Evolutionary conservation across 768 basidiomycete genomes (phyloP).

Genomic region (Porphyrellus cyaneotinctus): DNA sequence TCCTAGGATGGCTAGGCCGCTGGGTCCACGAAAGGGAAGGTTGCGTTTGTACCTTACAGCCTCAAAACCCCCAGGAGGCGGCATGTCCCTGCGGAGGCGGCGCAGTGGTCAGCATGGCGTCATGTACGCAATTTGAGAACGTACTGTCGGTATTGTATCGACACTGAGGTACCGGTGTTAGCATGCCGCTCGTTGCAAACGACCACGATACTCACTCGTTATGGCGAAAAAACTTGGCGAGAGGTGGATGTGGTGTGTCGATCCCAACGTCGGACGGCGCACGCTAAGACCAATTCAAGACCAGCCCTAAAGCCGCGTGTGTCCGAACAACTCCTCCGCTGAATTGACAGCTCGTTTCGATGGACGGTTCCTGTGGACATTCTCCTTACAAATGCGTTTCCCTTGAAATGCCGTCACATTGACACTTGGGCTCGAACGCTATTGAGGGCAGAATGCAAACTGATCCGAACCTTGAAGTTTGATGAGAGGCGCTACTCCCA

Average conservation of each 20-base stretch:
- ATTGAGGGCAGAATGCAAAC: constrained; percentile 5
- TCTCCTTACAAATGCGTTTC: not conserved
- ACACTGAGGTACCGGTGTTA: constrained; percentile 17
- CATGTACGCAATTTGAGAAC: constrained; percentile 12
- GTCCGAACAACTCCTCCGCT: constrained; percentile 9
- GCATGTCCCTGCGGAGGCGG: constrained; percentile 74
- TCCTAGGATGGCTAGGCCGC: constrained; percentile 79
- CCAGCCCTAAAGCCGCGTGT: constrained; percentile 29
- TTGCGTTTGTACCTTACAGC: constrained; percentile 93
- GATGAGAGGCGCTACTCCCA: constrained; percentile 11
- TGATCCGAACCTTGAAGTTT: constrained; percentile 7
- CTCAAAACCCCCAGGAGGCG: constrained; percentile 91
- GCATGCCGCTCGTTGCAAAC: not conserved
- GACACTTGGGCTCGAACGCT: not conserved
- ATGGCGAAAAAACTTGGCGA: not conserved
- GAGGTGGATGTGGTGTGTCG: constrained; percentile 3
- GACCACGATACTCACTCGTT: constrained; percentile 18
- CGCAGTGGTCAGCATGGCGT: constrained; percentile 6
- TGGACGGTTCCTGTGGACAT: constrained; percentile 22
- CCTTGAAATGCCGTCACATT: constrained; percentile 21
- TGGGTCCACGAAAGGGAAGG: constrained; percentile 83
- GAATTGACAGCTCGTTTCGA: constrained; percentile 2
- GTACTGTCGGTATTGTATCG: constrained; percentile 28
- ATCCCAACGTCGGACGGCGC: constrained; percentile 1
- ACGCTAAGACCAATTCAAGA: not conserved